Conservation (phyloP, 1,284 basidiomycete genomes). For the Anthracocystis setariae region DNA sequence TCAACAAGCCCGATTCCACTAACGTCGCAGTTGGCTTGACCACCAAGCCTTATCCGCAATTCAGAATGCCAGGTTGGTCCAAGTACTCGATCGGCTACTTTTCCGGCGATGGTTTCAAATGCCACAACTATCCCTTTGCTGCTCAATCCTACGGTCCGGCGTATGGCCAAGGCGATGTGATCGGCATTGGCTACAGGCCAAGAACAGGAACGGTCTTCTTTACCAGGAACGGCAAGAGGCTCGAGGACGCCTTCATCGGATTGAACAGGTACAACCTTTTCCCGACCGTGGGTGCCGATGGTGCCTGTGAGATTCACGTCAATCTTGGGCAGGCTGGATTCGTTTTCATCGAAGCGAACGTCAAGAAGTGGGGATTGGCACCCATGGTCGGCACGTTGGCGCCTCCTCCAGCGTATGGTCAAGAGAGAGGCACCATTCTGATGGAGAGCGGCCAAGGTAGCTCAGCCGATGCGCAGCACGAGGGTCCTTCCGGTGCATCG, state of each 20-base stretch:
- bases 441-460: conserved; percentile 60
- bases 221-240: conserved; percentile 65
- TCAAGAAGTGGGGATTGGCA: conserved; percentile 67
- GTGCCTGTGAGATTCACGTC: conserved; percentile 64
- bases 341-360: conserved; percentile 67
- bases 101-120: conserved; percentile 90
- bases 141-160: conserved; percentile 83
- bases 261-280: conserved; percentile 65
- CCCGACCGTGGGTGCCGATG: conserved; percentile 65
- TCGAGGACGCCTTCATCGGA: conserved; percentile 66
- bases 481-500: conserved; percentile 1
- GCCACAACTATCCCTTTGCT: conserved; percentile 95
- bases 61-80: conserved; percentile 74
- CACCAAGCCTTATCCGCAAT: conserved; percentile 66
- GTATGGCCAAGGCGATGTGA: conserved; percentile 80
- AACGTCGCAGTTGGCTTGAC: conserved; percentile 63
- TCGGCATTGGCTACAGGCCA: conserved; percentile 66
- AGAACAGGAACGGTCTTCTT: conserved; percentile 66
- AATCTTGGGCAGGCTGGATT: conserved; percentile 68
- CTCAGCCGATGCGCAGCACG: conserved; percentile 21
- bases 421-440: conserved; percentile 66
- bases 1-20: conserved; percentile 64
- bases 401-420: conserved; percentile 66
- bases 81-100: conserved; percentile 95
- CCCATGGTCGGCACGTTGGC: conserved; percentile 67